phyloP scores from a whole-genome alignment of 1,284 basidiomycete genomes.

The Schizophyllum amplum region DNA sequence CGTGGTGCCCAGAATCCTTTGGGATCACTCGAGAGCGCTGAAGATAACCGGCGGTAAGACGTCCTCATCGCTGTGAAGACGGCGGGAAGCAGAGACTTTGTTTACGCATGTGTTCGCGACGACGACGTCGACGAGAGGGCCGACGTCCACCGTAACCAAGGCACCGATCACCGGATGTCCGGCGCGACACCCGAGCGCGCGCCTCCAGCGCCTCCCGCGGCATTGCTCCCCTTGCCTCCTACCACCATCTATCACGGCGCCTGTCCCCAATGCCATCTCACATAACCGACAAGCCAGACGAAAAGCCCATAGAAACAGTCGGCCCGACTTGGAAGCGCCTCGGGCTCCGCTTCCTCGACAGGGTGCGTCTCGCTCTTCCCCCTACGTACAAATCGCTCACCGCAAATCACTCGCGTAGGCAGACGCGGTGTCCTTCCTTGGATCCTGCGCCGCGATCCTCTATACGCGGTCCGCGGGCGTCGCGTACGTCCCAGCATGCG shows the following conservation, averaged over 20 bases:
- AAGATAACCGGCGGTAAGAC: not conserved
- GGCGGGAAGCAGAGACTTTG: not conserved
- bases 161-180: too few species aligned
- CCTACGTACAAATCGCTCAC: not conserved
- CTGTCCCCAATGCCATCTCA: not conserved
- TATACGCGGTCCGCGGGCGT: slow-evolving; percentile 65
- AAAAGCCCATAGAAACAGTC: not conserved
- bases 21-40: too few species aligned
- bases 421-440: slow-evolving; percentile 47
- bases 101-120: not conserved
- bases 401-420: not conserved
- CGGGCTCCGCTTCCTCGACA: slow-evolving; percentile 6
- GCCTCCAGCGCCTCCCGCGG: too few species aligned
- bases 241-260: not conserved
- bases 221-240: not conserved
- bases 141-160: too few species aligned
- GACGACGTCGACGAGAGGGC: not conserved
- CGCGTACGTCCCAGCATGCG: slow-evolving; percentile 60
- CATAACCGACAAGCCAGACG: not conserved
- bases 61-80: not conserved
- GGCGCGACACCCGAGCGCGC: too few species aligned
- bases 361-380: slow-evolving; percentile 2
- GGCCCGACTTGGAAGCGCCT: not conserved
- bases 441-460: slow-evolving; percentile 46
- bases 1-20: too few species aligned